phyloP scores from a whole-genome alignment of 805 yeast genomes.

The Hyphopichia homilentoma region DNA sequence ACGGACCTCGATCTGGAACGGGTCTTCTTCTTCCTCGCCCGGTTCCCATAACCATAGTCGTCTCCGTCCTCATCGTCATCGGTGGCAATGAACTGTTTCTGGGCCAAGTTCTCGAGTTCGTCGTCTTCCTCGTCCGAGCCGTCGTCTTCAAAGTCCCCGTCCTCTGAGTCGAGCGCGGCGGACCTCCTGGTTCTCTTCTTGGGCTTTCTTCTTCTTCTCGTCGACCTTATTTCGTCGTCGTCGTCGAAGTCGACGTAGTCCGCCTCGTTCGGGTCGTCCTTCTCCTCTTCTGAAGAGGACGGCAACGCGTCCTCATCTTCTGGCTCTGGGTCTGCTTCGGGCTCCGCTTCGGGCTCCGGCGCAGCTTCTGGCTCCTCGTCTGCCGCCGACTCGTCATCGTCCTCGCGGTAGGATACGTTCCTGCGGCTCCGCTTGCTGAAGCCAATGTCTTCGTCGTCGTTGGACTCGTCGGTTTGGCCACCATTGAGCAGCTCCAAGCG shows the following conservation, averaged over 20 bases:
- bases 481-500: constrained; percentile 2
- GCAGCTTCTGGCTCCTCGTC: constrained; percentile 9
- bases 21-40: constrained; percentile 8
- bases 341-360: constrained; percentile 9
- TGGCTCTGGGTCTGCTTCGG: constrained; percentile 3
- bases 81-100: constrained; percentile 32
- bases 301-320: constrained; percentile 2
- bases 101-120: constrained; percentile 27
- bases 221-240: constrained; percentile 11
- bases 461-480: neutral
- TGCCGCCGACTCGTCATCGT: constrained; percentile 6
- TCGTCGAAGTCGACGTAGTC: constrained; percentile 17
- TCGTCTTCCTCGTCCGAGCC: constrained; percentile 15
- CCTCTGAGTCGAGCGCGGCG: constrained; percentile 8
- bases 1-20: constrained; percentile 18
- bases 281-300: constrained; percentile 8
- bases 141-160: constrained; percentile 11
- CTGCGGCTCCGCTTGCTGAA: constrained; percentile 3
- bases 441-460: constrained; percentile 3
- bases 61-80: constrained; percentile 32
- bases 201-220: constrained; percentile 9
- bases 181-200: constrained; percentile 4
- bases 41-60: constrained; percentile 18
- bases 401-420: constrained; percentile 4
- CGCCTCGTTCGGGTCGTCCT: constrained; percentile 5